Conservation (phyloP, 371 early-diverging fungal species). For the Basidiobolus heterosporus region DNA sequence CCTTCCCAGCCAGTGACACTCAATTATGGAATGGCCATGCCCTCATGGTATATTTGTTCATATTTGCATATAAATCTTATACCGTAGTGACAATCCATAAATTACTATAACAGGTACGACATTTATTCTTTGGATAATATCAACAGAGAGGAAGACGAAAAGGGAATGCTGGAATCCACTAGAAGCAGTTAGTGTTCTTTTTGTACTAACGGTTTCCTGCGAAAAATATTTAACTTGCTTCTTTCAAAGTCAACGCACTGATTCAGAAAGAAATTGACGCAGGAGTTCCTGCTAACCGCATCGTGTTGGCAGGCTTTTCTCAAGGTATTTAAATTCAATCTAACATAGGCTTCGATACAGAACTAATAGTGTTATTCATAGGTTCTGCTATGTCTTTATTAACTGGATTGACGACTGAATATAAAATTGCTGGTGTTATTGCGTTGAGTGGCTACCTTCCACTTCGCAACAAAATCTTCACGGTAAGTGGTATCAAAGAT, state of each 20-base stretch:
- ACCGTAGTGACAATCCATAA: background rate
- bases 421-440: constrained; percentile 35
- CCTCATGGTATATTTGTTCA: constrained; percentile 30
- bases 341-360: background rate
- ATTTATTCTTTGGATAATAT: constrained; percentile 34
- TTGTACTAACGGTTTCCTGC: too few relatives aligned
- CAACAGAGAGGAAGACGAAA: constrained; percentile 48
- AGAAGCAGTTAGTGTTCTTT: constrained; percentile 20
- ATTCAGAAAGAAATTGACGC: constrained; percentile 59
- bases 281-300: constrained; percentile 68
- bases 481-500: constrained; percentile 11
- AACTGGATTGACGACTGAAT: constrained; percentile 53
- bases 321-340: constrained; percentile 43
- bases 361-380: constrained; percentile 1
- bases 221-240: background rate
- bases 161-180: constrained; percentile 51
- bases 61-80: constrained; percentile 1
- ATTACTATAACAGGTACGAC: constrained; percentile 51
- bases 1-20: constrained; percentile 66
- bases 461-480: constrained; percentile 31
- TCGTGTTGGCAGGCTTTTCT: constrained; percentile 88
- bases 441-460: constrained; percentile 71
- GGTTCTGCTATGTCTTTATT: constrained; percentile 59
- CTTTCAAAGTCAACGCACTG: constrained; percentile 36
- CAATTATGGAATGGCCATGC: constrained; percentile 75